These are phyloP conservation scores for Stagonosporopsis tanaceti DNA, from an alignment of 2,329 filamentous ascomycete species.

Conservation along the genomic window DNA sequence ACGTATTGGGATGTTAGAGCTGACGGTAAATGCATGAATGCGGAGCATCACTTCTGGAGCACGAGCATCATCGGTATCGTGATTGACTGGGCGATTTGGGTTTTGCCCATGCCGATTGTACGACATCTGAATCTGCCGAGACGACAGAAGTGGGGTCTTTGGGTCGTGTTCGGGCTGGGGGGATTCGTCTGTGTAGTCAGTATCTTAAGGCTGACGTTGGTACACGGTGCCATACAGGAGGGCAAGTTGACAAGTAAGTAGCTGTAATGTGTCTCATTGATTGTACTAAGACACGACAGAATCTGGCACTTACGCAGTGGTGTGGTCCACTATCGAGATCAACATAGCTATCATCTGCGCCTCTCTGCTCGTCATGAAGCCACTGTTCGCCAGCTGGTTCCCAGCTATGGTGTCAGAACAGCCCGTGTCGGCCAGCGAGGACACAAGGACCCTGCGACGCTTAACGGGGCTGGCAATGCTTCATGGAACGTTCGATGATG, in stretches of 20 bases:
- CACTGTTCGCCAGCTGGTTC: conserved; percentile 47
- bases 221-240: conserved; percentile 27
- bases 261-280: not conserved
- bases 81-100: conserved; percentile 42
- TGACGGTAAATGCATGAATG: conserved; percentile 34
- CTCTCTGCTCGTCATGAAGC: conserved; percentile 54
- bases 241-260: conserved; percentile 36
- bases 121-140: conserved; percentile 40
- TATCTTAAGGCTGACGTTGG: conserved; percentile 39
- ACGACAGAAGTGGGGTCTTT: conserved; percentile 45
- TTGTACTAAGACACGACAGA: conserved; percentile 17
- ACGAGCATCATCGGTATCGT: conserved; percentile 39
- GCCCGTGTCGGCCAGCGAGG: conserved; percentile 25
- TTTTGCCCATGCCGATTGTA: conserved; percentile 42
- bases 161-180: conserved; percentile 48
- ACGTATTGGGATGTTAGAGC: conserved; percentile 36
- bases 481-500: conserved; percentile 7
- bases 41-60: conserved; percentile 35
- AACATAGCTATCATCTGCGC: conserved; percentile 57
- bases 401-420: conserved; percentile 41
- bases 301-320: conserved; percentile 51
- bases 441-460: conserved; percentile 19
- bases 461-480: conserved; percentile 26
- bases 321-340: conserved; percentile 54
- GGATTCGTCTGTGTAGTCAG: conserved; percentile 44